Evolutionary conservation across 2,329 filamentous ascomycete species (phyloP).

Genomic region (Trichoderma lentiforme): DNA sequence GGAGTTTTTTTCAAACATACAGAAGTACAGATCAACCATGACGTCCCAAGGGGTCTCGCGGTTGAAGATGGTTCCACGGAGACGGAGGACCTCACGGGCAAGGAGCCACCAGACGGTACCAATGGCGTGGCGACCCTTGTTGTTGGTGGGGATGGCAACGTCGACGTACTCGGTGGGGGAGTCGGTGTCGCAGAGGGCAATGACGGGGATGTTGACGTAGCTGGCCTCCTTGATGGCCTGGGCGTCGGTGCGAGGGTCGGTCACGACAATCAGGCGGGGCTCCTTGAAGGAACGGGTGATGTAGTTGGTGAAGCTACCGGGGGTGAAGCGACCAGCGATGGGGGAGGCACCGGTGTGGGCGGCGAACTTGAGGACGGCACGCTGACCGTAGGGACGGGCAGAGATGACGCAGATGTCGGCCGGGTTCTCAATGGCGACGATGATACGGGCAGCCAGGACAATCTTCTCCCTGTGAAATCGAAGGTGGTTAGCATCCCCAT

Average conservation of each 20-base stretch:
- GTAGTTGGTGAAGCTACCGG: conserved; percentile 99
- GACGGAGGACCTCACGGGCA: conserved; percentile 98
- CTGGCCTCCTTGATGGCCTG: conserved; percentile 99
- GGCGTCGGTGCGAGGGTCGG: conserved; percentile 98
- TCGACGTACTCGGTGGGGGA: conserved; percentile 99
- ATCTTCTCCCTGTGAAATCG: conserved; percentile 84
- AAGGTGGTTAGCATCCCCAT: conserved; percentile 17
- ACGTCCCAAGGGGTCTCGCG: conserved; percentile 98
- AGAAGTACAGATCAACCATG: conserved; percentile 99
- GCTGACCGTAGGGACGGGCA: conserved; percentile 98
- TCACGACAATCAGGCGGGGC: conserved; percentile 98
- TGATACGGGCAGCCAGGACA: conserved; percentile 96
- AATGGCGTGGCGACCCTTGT: conserved; percentile 99
- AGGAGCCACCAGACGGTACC: conserved; percentile 99
- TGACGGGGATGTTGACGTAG: conserved; percentile 99
- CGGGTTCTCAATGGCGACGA: conserved; percentile 98
- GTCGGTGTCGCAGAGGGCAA: conserved; percentile 98
- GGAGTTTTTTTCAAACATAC: conserved; percentile 42
- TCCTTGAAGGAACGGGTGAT: conserved; percentile 99
- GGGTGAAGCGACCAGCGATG: conserved; percentile 99
- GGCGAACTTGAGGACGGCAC: conserved; percentile 99
- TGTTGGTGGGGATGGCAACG: conserved; percentile 99
- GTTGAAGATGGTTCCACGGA: conserved; percentile 92
- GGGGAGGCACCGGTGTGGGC: conserved; percentile 95
- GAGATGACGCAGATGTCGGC: conserved; percentile 99